phyloP scores from a whole-genome alignment of 352 stramenopile genomes.

The Pythium insidiosum region DNA sequence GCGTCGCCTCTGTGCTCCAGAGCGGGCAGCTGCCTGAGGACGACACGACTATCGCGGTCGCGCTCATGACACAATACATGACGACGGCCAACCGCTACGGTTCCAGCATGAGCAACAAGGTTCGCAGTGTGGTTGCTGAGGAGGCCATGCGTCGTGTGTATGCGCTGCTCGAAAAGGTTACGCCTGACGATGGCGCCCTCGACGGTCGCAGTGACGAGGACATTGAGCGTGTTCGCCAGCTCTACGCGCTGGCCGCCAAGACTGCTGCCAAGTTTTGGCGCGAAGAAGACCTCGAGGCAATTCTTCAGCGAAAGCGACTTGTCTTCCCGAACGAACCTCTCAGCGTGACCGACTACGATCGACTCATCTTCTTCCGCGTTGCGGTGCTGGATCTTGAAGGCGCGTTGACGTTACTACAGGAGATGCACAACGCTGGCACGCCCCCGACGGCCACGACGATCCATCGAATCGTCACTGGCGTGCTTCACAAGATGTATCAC shows the following conservation, averaged over 20 bases:
- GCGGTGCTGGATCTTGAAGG: conserved; percentile 33
- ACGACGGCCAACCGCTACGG: conserved; percentile 51
- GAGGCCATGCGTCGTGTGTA: conserved; percentile 73
- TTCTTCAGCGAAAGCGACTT: conserved; percentile 48
- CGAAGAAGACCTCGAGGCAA: conserved; percentile 35
- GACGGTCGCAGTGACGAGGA: conserved; percentile 19
- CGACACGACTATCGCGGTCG: conserved; percentile 50
- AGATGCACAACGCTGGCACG: conserved; percentile 75
- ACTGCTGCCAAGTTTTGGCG: conserved; percentile 53
- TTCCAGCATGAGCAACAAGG: conserved; percentile 31
- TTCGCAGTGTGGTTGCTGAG: conserved; percentile 31
- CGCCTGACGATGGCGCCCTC: conserved; percentile 12
- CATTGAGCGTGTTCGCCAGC: conserved; percentile 26
- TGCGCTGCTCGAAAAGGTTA: conserved; percentile 31
- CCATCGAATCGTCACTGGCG: conserved; percentile 56
- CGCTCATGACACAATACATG: conserved; percentile 77
- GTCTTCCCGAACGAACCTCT: conserved; percentile 21
- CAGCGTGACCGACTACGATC: conserved; percentile 42
- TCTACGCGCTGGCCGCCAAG: conserved; percentile 53
- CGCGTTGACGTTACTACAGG: conserved; percentile 57
- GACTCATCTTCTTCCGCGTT: conserved; percentile 58
- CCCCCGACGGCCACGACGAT: conserved; percentile 58
- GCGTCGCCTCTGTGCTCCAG: conserved; percentile 34
- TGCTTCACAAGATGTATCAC: conserved; percentile 33
- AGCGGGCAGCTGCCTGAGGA: conserved; percentile 23